Conservation (phyloP, 495 filamentous ascomycete genomes). For the Penicillium dipodomyicola region DNA sequence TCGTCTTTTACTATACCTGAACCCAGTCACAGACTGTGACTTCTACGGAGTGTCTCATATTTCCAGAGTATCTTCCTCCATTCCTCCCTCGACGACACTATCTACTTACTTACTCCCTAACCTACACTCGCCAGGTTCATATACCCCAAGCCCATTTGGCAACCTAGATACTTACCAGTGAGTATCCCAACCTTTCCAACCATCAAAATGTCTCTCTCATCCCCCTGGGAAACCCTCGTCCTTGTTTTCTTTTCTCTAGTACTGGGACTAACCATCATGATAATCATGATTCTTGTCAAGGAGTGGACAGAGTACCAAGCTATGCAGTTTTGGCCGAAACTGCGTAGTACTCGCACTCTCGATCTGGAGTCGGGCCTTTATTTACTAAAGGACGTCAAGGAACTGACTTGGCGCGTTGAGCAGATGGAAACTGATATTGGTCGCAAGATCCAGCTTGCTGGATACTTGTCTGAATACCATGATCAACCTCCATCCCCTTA, state of each 20-base stretch:
- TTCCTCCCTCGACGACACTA: not conserved
- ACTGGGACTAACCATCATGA: constrained; percentile 1
- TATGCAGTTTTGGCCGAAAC: constrained; percentile 11
- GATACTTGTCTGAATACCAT: not conserved
- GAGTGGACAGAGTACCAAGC: constrained; percentile 8
- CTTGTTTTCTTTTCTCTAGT: not conserved
- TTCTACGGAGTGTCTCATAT: not conserved
- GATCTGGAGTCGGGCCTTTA: constrained; percentile 8
- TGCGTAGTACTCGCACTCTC: constrained; percentile 1
- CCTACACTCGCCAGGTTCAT: not conserved
- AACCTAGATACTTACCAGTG: not conserved
- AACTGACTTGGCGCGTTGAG: not conserved
- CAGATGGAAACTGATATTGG: not conserved
- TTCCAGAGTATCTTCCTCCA: not conserved
- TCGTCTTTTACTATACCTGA: not conserved
- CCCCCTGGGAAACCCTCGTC: not conserved
- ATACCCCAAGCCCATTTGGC: not conserved
- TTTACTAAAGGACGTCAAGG: not conserved
- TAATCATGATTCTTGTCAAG: constrained; percentile 6
- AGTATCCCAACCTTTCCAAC: not conserved
- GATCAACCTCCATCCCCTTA: not conserved
- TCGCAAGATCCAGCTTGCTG: not conserved
- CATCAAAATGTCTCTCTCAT: not conserved
- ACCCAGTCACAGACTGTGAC: not conserved
- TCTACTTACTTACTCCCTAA: not conserved